Evolutionary conservation across 192 early-diverging fungal genomes (phyloP).

Genomic region (Nowakowskiella sp.): DNA sequence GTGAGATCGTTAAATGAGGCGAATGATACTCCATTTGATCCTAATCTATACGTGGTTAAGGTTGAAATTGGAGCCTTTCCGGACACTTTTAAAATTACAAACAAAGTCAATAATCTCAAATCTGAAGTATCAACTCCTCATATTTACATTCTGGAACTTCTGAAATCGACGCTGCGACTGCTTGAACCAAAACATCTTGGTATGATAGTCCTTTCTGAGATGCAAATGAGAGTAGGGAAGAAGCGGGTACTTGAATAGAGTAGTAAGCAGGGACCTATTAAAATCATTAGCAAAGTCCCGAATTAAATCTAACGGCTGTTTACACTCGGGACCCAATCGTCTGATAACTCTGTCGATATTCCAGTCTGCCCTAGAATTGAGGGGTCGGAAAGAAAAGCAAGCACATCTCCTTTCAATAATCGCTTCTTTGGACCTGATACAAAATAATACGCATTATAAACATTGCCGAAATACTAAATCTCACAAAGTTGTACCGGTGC

Average conservation of each 20-base stretch:
- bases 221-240: background rate
- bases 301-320: conserved; percentile 12
- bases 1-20: conserved; percentile 4
- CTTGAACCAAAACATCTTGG: conserved; percentile 14
- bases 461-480: background rate
- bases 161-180: conserved; percentile 6
- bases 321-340: conserved; percentile 2
- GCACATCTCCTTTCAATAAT: conserved; percentile 17
- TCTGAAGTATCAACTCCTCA: background rate
- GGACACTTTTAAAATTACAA: background rate
- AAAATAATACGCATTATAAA: background rate
- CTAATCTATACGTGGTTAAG: conserved; percentile 7
- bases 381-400: conserved; percentile 14
- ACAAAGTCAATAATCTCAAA: too few relatives aligned
- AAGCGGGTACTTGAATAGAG: background rate
- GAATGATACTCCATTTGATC: conserved; percentile 9
- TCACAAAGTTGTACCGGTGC: background rate
- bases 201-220: background rate
- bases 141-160: conserved; percentile 16
- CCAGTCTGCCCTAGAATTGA: conserved; percentile 14
- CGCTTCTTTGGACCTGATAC: conserved; percentile 16
- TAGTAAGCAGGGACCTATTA: conserved; percentile 8
- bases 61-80: background rate
- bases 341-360: background rate
- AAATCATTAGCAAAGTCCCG: conserved; percentile 17